phyloP scores from a whole-genome alignment of 2,329 filamentous ascomycete genomes.

The Arachnomyces sp. region DNA sequence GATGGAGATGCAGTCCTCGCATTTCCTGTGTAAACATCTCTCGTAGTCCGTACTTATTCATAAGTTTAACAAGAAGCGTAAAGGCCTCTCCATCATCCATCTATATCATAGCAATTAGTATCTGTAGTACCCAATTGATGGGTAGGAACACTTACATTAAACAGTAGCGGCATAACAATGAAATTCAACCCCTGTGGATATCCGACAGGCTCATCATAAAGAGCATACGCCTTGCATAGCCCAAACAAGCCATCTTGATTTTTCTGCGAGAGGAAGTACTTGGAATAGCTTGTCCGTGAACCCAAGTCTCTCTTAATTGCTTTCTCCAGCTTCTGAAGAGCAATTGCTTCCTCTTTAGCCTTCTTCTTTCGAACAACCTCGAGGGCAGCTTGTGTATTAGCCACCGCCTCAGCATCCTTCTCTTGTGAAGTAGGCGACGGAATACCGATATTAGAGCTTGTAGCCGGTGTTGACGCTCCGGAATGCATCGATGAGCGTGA shows the following conservation, averaged over 20 bases:
- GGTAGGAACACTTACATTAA: conserved; percentile 58
- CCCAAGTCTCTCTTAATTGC: conserved; percentile 84
- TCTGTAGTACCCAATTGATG: conserved; percentile 1
- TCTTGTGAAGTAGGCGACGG: conserved; percentile 52
- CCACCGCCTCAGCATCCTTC: conserved; percentile 53
- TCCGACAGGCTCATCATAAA: conserved; percentile 88
- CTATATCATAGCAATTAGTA: conserved; percentile 35
- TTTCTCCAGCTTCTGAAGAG: conserved; percentile 79
- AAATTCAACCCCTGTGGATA: conserved; percentile 99
- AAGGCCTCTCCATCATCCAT: conserved; percentile 98
- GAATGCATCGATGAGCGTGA: conserved; percentile 82
- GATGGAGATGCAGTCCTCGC: conserved; percentile 84
- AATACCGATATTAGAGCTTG: conserved; percentile 47
- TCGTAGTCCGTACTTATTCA: conserved; percentile 92
- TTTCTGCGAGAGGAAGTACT: conserved; percentile 83
- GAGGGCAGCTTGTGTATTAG: conserved; percentile 56
- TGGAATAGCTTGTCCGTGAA: conserved; percentile 88
- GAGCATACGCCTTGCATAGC: conserved; percentile 92
- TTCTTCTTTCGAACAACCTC: conserved; percentile 66
- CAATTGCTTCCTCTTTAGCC: conserved; percentile 65
- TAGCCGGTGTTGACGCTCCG: conserved; percentile 56
- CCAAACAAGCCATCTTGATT: conserved; percentile 91
- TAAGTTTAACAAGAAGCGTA: conserved; percentile 80
- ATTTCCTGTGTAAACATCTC: conserved; percentile 94
- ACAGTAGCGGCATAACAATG: conserved; percentile 88